Base-by-base conservation (phyloP, 2,329 filamentous ascomycete genomes). In the Tolypocladium endophyticum region DNA sequence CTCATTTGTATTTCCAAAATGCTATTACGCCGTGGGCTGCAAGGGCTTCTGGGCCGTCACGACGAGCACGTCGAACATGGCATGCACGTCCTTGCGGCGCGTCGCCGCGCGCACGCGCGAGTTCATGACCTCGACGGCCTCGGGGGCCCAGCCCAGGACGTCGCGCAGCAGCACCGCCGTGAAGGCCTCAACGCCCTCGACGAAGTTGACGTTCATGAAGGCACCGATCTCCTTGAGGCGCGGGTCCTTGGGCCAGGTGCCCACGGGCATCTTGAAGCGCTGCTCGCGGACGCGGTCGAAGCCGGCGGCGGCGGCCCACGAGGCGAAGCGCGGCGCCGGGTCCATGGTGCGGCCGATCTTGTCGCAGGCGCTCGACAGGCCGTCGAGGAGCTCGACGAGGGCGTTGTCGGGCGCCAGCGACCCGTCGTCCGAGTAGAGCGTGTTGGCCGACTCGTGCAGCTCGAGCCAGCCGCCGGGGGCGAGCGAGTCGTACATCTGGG, bases 401-500 rank as follows among this genome's bases (percentile, higher is more conserved):
- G 75, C 66, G 56, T 77, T 69, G 30, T 75, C 66, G 0, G 69
- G 65, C 0, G 66, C 61, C 61, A 79, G 72, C 1, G 73, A 69
- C 38, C 66, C 71, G 55, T 77, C 74, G 60, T 77, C 75, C 35
- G 71, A 76, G 39, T 70, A 68, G 2, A 74, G 66, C 18, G 66
- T 67, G 25, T 70, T 72, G 56, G 73, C 71, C 25, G 75, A 68
- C 56, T 79, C 77, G 9, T 77, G 74, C 35, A 77, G 71, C 62
- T 81, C 78, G 25, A 81, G 67, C 73, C 76, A 79, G 25, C 76
- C 78, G 36, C 79, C 78, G 0, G 79, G 77, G 30, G 72, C 74
- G 1, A 81, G 68, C 62, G 77, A 73, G 18, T 56, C 60, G 57
- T 69, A 67, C 1, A 64, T 64, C 41, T 70, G 67, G 3, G 60